These are phyloP conservation scores for Phaeotremella skinneri DNA, from an alignment of 768 basidiomycete genomes.

Conservation along the genomic window DNA sequence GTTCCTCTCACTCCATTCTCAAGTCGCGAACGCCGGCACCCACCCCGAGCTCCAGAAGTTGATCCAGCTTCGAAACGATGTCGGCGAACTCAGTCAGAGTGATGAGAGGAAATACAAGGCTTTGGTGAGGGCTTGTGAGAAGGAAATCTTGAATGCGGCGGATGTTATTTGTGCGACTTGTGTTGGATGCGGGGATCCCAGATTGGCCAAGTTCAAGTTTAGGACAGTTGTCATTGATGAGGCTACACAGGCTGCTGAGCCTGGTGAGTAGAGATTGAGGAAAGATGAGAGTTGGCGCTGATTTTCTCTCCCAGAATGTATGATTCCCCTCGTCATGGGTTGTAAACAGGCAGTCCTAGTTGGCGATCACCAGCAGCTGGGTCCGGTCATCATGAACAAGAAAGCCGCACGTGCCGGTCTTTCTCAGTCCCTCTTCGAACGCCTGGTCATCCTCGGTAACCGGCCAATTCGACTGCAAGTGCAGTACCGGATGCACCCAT, in stretches of 20 bases:
- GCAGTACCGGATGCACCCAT: constrained; percentile 99
- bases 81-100: constrained; percentile 91
- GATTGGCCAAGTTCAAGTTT: constrained; percentile 95
- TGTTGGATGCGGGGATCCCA: constrained; percentile 94
- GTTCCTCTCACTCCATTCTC: constrained; percentile 92
- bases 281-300: constrained; percentile 23
- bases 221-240: constrained; percentile 98
- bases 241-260: constrained; percentile 96
- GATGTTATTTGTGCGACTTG: constrained; percentile 99
- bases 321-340: constrained; percentile 97
- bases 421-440: constrained; percentile 96
- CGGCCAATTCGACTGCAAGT: constrained; percentile 97
- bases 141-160: constrained; percentile 89
- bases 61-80: constrained; percentile 95
- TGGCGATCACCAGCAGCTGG: constrained; percentile 94
- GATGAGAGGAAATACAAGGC: constrained; percentile 99
- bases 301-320: constrained; percentile 68
- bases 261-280: constrained; percentile 59
- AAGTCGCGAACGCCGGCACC: constrained; percentile 93
- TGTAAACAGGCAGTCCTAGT: constrained; percentile 98
- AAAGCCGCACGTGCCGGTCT: constrained; percentile 98
- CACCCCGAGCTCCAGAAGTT: constrained; percentile 97
- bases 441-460: constrained; percentile 90
- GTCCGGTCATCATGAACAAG: constrained; percentile 99
- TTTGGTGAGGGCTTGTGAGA: constrained; percentile 89